phyloP scores from a whole-genome alignment of 495 filamentous ascomycete species.

The Penicillium verhagenii region DNA sequence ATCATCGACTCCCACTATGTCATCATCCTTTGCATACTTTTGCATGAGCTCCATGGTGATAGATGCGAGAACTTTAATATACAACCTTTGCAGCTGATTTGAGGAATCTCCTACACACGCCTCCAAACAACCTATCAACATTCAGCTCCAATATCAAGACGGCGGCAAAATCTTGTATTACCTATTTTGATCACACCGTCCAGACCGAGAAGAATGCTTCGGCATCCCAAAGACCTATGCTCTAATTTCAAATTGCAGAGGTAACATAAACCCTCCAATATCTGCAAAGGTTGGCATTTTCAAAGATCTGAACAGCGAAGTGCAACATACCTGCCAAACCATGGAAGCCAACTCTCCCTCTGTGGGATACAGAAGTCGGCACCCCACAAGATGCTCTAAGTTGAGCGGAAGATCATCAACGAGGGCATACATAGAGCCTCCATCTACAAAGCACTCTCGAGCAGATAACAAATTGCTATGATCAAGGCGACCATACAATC shows the following conservation, averaged over 20 bases:
- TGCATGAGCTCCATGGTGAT: constrained; percentile 38
- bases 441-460: constrained; percentile 7
- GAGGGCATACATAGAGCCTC: not conserved
- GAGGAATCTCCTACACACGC: not conserved
- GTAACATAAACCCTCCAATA: constrained; percentile 8
- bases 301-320: not conserved
- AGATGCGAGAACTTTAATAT: constrained; percentile 20
- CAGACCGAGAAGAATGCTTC: constrained; percentile 8
- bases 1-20: constrained; percentile 31
- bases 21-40: constrained; percentile 37
- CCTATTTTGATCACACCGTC: constrained; percentile 15
- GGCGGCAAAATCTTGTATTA: no score
- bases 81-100: constrained; percentile 3
- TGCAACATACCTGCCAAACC: constrained; percentile 9
- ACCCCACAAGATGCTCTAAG: constrained; percentile 13
- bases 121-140: constrained; percentile 9
- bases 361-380: constrained; percentile 6
- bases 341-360: constrained; percentile 16
- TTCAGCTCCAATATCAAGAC: no score
- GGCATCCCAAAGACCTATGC: constrained; percentile 4
- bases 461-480: constrained; percentile 12
- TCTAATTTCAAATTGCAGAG: not conserved
- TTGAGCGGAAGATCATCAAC: constrained; percentile 10
- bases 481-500: not conserved
- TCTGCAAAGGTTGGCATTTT: no score